phyloP scores from a whole-genome alignment of 225 moss, liverwort and hornwort genomes.

The Anthoceros angustus region DNA sequence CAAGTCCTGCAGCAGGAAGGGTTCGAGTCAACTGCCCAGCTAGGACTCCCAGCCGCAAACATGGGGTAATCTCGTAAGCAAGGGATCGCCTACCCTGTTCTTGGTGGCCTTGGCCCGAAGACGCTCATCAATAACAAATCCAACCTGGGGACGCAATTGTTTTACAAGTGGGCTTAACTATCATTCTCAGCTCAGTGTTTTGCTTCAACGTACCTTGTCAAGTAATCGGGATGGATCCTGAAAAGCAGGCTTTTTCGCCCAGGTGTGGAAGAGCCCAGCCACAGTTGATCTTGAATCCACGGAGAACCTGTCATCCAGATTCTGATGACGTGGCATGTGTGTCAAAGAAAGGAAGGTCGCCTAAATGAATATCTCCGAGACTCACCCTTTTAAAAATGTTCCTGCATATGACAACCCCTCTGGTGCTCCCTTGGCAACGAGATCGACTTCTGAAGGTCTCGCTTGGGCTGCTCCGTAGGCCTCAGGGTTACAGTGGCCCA shows the following conservation, averaged over 20 bases:
- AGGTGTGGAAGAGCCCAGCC: slow-evolving; percentile 66
- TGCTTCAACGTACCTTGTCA: slow-evolving; percentile 39
- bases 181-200: not conserved
- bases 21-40: not conserved
- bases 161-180: not conserved
- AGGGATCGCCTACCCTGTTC: slow-evolving; percentile 37
- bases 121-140: slow-evolving; percentile 88
- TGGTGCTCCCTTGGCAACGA: slow-evolving; percentile 9
- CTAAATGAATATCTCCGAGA: no score
- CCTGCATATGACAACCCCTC: slow-evolving; percentile 22
- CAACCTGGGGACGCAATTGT: slow-evolving; percentile 32
- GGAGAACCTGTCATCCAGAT: slow-evolving; percentile 41
- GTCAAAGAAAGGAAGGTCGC: not conserved
- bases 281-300: slow-evolving; percentile 65
- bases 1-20: slow-evolving; percentile 39
- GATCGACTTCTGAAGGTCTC: slow-evolving; percentile 8
- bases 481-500: no score
- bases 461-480: not conserved
- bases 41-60: not conserved
- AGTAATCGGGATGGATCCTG: slow-evolving; percentile 70
- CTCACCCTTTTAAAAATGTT: slow-evolving; percentile 44
- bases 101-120: slow-evolving; percentile 65
- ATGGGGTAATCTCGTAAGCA: not conserved
- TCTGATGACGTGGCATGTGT: not conserved
- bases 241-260: slow-evolving; percentile 86